These are phyloP conservation scores for Dendrobium officinale DNA, from an alignment of 106 monocot genomes.

Conservation along the genomic window DNA sequence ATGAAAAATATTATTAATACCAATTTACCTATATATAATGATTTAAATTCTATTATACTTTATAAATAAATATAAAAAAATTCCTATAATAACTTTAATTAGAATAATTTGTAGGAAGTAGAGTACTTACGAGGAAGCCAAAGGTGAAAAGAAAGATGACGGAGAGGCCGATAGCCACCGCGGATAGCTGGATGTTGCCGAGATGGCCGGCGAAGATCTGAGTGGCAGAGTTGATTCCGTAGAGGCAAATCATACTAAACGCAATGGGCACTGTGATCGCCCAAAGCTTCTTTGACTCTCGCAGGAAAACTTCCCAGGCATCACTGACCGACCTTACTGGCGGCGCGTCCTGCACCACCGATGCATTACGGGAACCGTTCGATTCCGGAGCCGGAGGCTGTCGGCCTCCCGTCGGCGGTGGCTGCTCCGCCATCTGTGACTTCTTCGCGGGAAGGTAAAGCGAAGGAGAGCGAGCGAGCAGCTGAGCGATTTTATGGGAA, in stretches of 20 bases:
- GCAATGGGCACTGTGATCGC: conserved; percentile 18
- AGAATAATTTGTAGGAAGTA: background rate
- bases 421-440: too few species aligned
- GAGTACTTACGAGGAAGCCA: conserved; percentile 21
- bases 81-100: too few species aligned
- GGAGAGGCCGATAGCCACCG: conserved; percentile 23
- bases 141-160: conserved; percentile 29
- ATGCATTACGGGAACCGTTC: too few species aligned
- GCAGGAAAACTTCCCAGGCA: conserved; percentile 5
- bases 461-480: too few species aligned
- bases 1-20: too few species aligned
- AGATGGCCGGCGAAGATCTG: conserved; percentile 38
- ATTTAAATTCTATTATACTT: too few species aligned
- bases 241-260: conserved; percentile 18
- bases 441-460: too few species aligned
- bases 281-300: conserved; percentile 32
- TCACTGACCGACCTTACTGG: conserved; percentile 2
- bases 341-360: conserved; percentile 1
- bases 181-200: conserved; percentile 34
- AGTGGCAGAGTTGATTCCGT: conserved; percentile 16
- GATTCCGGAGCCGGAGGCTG: too few species aligned
- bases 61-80: too few species aligned
- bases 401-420: too few species aligned
- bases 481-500: too few species aligned
- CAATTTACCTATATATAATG: too few species aligned